A percentile compares a stretch with the other conserved stretches of the same genome.
Evolutionary conservation across 176 grass and related monocot genomes (phyloP).

Genomic region (Paspalum vaginatum): DNA sequence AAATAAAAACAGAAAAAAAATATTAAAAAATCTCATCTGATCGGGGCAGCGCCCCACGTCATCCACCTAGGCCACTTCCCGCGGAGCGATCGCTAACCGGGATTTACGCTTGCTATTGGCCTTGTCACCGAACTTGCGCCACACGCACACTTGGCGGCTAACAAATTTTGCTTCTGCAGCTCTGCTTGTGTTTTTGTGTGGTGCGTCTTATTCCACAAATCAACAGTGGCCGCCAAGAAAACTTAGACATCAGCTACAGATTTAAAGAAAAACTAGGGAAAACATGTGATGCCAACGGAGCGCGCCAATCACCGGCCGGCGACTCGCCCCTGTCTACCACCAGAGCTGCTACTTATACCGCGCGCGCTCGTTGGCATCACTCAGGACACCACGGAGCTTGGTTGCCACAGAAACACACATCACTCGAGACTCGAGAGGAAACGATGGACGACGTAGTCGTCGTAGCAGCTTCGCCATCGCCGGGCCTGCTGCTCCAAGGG

Average conservation of each 20-base stretch:
- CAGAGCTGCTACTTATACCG: background rate
- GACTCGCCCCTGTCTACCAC: background rate
- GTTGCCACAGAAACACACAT: background rate
- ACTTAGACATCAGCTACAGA: background rate
- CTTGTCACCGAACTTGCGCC: background rate
- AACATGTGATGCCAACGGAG: slow-evolving; percentile 31
- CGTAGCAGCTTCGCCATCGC: background rate
- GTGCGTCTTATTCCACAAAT: slow-evolving; percentile 24
- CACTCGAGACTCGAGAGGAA: background rate
- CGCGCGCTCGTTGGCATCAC: no score
- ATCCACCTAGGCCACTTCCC: no score
- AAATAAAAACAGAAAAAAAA: no score
- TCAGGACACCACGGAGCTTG: background rate
- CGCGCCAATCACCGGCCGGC: background rate
- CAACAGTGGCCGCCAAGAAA: slow-evolving; percentile 35
- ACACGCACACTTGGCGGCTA: background rate
- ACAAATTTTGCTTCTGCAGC: background rate
- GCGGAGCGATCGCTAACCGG: no score
- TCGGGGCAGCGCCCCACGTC: no score
- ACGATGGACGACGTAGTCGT: slow-evolving; percentile 6
- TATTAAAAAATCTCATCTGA: no score
- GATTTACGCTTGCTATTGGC: no score
- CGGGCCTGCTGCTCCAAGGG: slow-evolving; percentile 28
- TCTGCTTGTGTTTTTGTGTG: background rate
- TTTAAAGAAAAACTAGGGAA: background rate